A percentile compares a stretch with the other conserved stretches of the same genome.
Conservation (phyloP, 345 rosid species). For the Brassica rapa region DNA sequence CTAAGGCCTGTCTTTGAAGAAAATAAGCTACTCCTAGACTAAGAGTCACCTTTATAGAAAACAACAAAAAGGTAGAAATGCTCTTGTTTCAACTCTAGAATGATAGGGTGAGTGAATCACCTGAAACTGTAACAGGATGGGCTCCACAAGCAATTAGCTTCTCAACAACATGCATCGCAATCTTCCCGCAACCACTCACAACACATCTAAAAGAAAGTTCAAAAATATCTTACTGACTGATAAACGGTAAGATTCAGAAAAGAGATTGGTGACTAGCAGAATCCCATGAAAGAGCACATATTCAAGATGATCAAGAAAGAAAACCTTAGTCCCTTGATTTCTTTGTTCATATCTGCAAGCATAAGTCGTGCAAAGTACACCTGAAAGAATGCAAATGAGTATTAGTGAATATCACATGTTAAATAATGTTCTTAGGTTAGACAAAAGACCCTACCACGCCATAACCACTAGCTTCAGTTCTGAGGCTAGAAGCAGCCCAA, state of each 20-base stretch:
- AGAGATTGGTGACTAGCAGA: background rate
- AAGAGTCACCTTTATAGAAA: conserved; percentile 7
- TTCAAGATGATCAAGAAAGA: conserved; percentile 11
- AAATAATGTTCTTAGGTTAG: background rate
- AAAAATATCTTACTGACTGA: conserved; percentile 12
- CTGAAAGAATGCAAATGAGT: conserved; percentile 50
- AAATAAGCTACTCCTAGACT: background rate
- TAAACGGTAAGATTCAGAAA: background rate
- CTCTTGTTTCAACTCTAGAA: conserved; percentile 2
- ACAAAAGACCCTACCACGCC: conserved; percentile 68
- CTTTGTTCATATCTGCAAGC: conserved; percentile 93
- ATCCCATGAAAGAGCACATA: conserved; percentile 8
- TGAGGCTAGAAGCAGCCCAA: conserved; percentile 99
- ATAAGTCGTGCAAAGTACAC: conserved; percentile 96
- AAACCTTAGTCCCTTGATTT: conserved; percentile 92
- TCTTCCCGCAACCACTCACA: conserved; percentile 98
- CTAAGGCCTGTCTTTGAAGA: background rate
- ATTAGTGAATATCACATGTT: background rate
- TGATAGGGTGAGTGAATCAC: conserved; percentile 38
- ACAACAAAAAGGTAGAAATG: background rate
- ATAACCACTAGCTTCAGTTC: conserved; percentile 99
- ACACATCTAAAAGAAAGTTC: conserved; percentile 60
- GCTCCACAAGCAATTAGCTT: conserved; percentile 98
- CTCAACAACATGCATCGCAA: conserved; percentile 96
- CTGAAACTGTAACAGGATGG: conserved; percentile 90